Conservation (phyloP, 2,329 filamentous ascomycete genomes). For the Diplodia scrobiculata region DNA sequence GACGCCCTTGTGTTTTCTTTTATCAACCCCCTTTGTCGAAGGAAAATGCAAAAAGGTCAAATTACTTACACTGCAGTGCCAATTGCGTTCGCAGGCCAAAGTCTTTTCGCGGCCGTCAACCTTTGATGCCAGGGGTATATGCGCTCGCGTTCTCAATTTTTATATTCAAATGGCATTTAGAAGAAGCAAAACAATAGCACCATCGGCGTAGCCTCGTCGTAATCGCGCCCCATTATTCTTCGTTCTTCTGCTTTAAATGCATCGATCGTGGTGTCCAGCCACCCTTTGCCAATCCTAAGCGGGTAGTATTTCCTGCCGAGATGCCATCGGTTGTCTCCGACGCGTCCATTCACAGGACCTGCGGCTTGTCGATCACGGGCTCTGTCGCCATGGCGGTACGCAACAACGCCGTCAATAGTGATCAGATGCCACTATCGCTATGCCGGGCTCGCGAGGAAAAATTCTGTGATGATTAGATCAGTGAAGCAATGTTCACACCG, state of each 20-base stretch:
- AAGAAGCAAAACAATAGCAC: constrained; percentile 21
- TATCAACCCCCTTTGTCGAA: neutral
- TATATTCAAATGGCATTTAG: constrained; percentile 16
- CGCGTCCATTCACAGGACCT: neutral
- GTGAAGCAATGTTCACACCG: constrained; percentile 21
- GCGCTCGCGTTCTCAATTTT: constrained; percentile 25
- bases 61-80: constrained; percentile 12
- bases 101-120: constrained; percentile 1
- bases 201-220: constrained; percentile 11
- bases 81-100: neutral
- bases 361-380: neutral
- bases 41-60: neutral
- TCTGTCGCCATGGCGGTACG: constrained; percentile 10
- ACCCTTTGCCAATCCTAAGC: neutral
- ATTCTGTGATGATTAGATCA: constrained; percentile 27
- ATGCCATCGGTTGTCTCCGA: neutral
- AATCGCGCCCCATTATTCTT: neutral
- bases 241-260: constrained; percentile 16
- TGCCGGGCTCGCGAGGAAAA: constrained; percentile 27
- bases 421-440: constrained; percentile 6
- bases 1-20: neutral
- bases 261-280: neutral
- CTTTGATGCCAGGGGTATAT: constrained; percentile 14
- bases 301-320: constrained; percentile 15
- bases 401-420: constrained; percentile 10